Evolutionary conservation across 2,329 filamentous ascomycete species (phyloP), one percentile per base, ranked within the genome.

Genomic region (Alternaria triticina): DNA sequence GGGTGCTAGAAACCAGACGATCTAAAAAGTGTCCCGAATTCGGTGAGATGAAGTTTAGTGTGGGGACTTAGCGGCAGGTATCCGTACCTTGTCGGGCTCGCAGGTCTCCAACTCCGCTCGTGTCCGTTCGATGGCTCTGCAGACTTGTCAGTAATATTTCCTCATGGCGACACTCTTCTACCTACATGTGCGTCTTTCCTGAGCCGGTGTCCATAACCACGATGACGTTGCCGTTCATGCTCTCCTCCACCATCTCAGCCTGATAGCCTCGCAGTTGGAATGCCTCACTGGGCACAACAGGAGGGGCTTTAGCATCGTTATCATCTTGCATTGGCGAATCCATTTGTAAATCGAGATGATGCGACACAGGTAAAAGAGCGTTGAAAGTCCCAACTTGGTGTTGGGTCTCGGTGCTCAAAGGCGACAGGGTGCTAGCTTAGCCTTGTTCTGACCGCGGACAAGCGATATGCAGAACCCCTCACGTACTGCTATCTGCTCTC

Each of bases 171-270:
- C 33, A 15, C 1, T 25, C 11, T 22, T 17, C 3, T 6, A 22
- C 40, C 45, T 67, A 77, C 78, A 85, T 79, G 51, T 83, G 81
- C 13, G 83, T 85, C 68, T 85, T 85, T 12, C 83, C 83, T 61
- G 80, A 82, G 27, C 83, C 83, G 3, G 83, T 85, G 55, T 84
- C 82, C 82, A 84, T 84, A 12, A 79, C 82, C 43, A 84, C 82
- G 56, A 85, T 83, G 58, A 83, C 76, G 64, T 85, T 85, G 17
- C 72, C 68, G 46, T 74, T 71, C 33, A 85, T 61, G 68, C 81
- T 83, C 59, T 79, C 77, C 45, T 83, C 78, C 3, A 85, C 77
- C 83, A 85, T 85, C 68, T 85, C 83, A 68, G 80, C 73, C 75
- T 85, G 83, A 63, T 85, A 85, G 1, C 79, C 77, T 11, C 83